A percentile compares a stretch with the other conserved stretches of the same genome.
Conservation (phyloP, 169 alveolate genomes). For the Toxoplasma gondii region DNA sequence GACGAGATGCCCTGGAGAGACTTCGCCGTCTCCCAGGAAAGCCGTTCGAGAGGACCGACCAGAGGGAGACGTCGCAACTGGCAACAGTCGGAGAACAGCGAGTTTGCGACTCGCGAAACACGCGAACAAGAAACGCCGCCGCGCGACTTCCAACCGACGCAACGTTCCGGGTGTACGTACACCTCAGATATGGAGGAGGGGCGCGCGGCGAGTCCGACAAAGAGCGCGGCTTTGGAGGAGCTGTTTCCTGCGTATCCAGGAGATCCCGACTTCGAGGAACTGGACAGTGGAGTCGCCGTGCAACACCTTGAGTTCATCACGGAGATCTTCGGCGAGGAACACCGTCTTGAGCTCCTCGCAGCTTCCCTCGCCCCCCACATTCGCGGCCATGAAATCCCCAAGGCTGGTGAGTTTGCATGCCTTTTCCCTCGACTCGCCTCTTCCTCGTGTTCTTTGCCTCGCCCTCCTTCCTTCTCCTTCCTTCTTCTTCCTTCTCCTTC, state of each 20-base stretch:
- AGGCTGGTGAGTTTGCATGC: background rate
- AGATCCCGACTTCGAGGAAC: background rate
- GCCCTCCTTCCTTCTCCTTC: too few relatives aligned
- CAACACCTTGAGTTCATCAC: conserved; percentile 26
- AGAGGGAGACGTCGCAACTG: background rate
- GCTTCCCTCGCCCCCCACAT: conserved; percentile 30
- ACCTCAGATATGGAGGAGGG: background rate
- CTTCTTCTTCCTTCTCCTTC: background rate
- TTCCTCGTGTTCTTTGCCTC: background rate
- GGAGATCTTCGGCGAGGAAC: background rate
- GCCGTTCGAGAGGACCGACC: background rate
- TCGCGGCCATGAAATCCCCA: background rate
- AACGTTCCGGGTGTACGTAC: background rate
- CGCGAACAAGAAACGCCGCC: background rate
- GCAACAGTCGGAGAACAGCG: background rate
- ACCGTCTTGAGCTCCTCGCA: conserved; percentile 15
- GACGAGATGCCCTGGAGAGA: background rate
- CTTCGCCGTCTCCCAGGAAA: background rate
- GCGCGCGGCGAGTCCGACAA: background rate
- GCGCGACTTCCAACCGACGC: background rate
- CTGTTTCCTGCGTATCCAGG: background rate
- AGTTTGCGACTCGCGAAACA: background rate
- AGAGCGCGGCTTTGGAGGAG: background rate
- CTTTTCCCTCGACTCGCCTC: background rate
- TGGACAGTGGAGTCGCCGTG: background rate